These are phyloP conservation scores for Penicillium occitanis DNA, from an alignment of 2,329 filamentous ascomycete species.

Conservation along the genomic window DNA sequence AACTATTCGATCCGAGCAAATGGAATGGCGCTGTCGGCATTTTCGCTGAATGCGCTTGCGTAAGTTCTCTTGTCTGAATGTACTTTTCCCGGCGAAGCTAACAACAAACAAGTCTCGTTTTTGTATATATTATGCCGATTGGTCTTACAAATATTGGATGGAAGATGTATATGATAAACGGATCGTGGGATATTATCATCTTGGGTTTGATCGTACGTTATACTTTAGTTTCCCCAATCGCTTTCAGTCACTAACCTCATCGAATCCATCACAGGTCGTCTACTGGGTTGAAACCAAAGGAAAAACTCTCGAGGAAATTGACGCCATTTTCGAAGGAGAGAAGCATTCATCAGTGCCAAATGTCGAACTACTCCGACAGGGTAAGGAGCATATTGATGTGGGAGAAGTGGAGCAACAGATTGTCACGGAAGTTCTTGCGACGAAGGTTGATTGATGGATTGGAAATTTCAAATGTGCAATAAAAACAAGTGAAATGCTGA, in stretches of 20 bases:
- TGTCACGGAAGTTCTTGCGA: slow-evolving; percentile 10
- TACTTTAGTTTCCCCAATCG: not conserved
- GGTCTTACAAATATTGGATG: slow-evolving; percentile 46
- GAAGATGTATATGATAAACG: slow-evolving; percentile 53
- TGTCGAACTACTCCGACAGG: slow-evolving; percentile 17
- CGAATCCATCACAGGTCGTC: slow-evolving; percentile 4
- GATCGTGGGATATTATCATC: slow-evolving; percentile 40
- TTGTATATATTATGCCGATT: slow-evolving; percentile 47
- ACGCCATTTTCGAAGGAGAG: slow-evolving; percentile 30
- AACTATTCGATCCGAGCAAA: slow-evolving; percentile 53
- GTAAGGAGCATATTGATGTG: slow-evolving; percentile 19
- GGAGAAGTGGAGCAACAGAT: slow-evolving; percentile 19
- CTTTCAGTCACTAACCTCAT: not conserved
- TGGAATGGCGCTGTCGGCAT: slow-evolving; percentile 44
- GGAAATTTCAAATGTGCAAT: not conserved
- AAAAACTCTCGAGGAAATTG: slow-evolving; percentile 35
- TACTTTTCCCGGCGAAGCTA: not conserved
- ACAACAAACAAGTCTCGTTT: slow-evolving; percentile 32
- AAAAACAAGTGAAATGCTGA: not conserved
- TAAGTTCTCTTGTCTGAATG: slow-evolving; percentile 19
- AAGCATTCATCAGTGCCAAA: slow-evolving; percentile 22
- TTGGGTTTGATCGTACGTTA: slow-evolving; percentile 39
- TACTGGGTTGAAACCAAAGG: slow-evolving; percentile 32
- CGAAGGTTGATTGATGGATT: not conserved
- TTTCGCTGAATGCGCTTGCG: slow-evolving; percentile 28